phyloP scores from a whole-genome alignment of 1,284 basidiomycete genomes.

The Ceratobasidium sp. region DNA sequence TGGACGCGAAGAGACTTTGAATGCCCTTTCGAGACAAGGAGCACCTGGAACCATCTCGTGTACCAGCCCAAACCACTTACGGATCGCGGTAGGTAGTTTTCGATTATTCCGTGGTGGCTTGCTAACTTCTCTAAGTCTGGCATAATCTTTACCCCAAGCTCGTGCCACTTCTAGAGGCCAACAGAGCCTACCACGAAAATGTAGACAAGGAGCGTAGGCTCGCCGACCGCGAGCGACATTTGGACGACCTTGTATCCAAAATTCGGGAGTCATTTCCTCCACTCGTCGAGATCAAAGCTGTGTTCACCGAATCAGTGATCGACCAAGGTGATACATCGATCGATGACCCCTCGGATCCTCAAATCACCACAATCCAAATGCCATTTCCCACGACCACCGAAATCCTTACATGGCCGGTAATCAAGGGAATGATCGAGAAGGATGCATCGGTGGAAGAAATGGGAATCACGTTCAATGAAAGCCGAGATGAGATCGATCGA shows the following conservation, averaged over 20 bases:
- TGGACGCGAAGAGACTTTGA: background rate
- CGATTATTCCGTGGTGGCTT: background rate
- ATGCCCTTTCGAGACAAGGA: no score
- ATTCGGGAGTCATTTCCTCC: background rate
- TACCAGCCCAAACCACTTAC: background rate
- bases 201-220: background rate
- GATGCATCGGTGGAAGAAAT: background rate
- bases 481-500: background rate
- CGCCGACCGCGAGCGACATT: background rate
- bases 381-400: slow-evolving; percentile 10
- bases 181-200: background rate
- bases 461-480: background rate
- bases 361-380: background rate
- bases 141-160: background rate
- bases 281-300: background rate
- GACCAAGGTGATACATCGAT: background rate
- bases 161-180: background rate
- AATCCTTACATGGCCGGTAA: background rate
- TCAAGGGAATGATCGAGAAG: background rate
- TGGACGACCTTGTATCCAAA: background rate
- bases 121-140: background rate
- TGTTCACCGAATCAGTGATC: background rate
- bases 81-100: slow-evolving; percentile 5
- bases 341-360: background rate
- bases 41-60: background rate